Base-by-base conservation (phyloP, 164 flowering plant genomes). In the Vitis rotundifolia region DNA sequence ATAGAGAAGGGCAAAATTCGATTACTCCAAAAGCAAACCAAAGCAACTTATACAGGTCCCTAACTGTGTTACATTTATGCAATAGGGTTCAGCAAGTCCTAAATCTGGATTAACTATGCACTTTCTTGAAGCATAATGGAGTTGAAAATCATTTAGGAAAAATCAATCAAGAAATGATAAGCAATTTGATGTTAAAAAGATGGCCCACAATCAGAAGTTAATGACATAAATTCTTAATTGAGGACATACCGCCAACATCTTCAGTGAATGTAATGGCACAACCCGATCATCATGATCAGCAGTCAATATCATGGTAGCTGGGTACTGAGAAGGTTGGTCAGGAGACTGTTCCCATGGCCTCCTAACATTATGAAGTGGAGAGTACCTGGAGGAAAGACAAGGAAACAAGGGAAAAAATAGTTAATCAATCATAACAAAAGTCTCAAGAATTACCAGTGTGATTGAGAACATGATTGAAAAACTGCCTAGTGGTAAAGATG, bases 241-340 rank as follows among this genome's bases (percentile, higher is more conserved):
- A 66, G 50, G 37, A 85, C 97, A 76, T 69, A 96, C 99, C 57
- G 99, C 99, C 76, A 96, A 76, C 22, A 91, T 77, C 78, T 96
- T 96, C 82, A 96, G 75, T 1, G 99, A 83, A 80, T 96, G 99
- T 31, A 96, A 71, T 53, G 99, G 99, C 69, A 96, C 98, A 48
- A 96, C 99, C 44, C 99, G 83, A 67, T 96, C 99, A 82, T 96
- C 99, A 72, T 96, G 99, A 80, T 96, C 99, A 67, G 99, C 99
- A 8, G 99, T 93, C 84, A 96, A 81, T 37, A 96, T 71, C 97
- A 96, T 90, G 72, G 93, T 92, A 19, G 99, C 49, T 18, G 99
- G 99, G 67, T 93, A 96, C 74, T 93, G 97, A 52, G 54, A 59
- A 49, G 73, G 58, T 64, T 67, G 66, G 76, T 75, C 83, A 56